These are phyloP conservation scores for Neurospora crassa DNA, from an alignment of 2,329 filamentous ascomycete species.

Conservation along the genomic window DNA sequence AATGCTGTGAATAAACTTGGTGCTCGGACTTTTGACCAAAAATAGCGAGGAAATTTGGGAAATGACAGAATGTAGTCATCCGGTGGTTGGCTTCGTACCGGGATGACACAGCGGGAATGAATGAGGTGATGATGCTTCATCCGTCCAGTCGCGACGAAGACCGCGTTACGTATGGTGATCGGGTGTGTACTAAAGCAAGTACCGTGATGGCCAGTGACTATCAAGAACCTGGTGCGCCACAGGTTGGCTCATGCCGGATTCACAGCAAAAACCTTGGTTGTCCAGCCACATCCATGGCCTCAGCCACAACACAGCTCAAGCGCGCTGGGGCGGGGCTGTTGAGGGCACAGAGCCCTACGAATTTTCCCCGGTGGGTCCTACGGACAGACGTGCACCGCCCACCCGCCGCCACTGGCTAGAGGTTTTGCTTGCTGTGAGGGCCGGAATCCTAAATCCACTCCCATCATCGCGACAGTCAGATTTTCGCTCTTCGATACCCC, in stretches of 20 bases:
- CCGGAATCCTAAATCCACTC: conserved; percentile 17
- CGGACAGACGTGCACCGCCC: conserved; percentile 8
- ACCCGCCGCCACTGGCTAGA: conserved; percentile 8
- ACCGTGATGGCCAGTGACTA: not conserved
- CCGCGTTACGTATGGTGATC: not conserved
- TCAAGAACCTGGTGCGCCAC: not conserved
- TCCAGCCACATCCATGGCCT: conserved; percentile 10
- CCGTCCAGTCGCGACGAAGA: not conserved
- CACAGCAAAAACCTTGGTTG: conserved; percentile 1
- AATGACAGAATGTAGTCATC: not conserved
- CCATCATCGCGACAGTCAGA: conserved; percentile 19
- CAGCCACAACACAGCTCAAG: conserved; percentile 11
- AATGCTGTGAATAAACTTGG: not conserved
- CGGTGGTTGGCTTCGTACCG: not conserved
- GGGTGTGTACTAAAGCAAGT: too few relatives aligned
- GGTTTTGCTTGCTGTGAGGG: conserved; percentile 9
- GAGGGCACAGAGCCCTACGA: conserved; percentile 22
- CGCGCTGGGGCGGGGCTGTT: conserved; percentile 6
- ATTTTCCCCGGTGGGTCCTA: conserved; percentile 18
- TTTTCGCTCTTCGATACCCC: conserved; percentile 26
- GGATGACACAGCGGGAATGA: not conserved
- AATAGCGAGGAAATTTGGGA: too few relatives aligned
- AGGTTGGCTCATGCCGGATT: not conserved
- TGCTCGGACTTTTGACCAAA: too few relatives aligned
- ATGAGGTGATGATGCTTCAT: not conserved